These are phyloP conservation scores for Pleurostoma richardsiae DNA, from an alignment of 2,329 filamentous ascomycete species.

Conservation along the genomic window DNA sequence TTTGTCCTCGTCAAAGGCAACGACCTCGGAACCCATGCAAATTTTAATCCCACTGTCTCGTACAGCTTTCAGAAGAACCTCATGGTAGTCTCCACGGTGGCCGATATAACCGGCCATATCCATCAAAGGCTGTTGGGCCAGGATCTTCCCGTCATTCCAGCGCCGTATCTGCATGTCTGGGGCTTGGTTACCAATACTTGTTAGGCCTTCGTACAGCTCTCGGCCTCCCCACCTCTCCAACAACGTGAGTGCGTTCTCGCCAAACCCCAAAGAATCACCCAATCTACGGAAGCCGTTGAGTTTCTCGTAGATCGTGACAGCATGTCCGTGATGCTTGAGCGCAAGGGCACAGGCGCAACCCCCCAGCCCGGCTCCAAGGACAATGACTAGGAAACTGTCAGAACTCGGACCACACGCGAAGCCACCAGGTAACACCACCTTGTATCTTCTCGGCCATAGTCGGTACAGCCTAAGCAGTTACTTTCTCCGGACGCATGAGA, in stretches of 20 bases:
- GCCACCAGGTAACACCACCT: no score
- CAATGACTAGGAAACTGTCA: conserved; percentile 27
- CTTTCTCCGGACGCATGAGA: no score
- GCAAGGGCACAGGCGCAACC: conserved; percentile 43
- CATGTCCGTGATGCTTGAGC: conserved; percentile 37
- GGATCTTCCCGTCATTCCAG: conserved; percentile 39
- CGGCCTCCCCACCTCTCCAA: conserved; percentile 37
- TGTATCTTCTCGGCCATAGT: no score
- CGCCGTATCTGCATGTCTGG: conserved; percentile 41
- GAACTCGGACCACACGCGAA: no score
- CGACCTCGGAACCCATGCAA: conserved; percentile 30
- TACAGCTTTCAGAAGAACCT: conserved; percentile 32
- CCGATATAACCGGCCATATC: conserved; percentile 44
- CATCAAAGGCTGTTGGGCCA: conserved; percentile 41
- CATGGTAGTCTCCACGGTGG: conserved; percentile 37
- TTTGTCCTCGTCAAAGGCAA: conserved; percentile 27
- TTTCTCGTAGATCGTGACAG: conserved; percentile 37
- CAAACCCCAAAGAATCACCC: conserved; percentile 39
- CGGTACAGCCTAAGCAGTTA: no score
- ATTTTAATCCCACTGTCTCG: conserved; percentile 31
- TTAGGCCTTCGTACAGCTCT: conserved; percentile 26
- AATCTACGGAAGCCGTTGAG: conserved; percentile 34
- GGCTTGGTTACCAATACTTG: conserved; percentile 39
- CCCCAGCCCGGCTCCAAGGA: conserved; percentile 44
- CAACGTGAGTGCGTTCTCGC: conserved; percentile 40